Conservation (phyloP, 192 early-diverging fungal genomes). For the Podila epicladia region DNA sequence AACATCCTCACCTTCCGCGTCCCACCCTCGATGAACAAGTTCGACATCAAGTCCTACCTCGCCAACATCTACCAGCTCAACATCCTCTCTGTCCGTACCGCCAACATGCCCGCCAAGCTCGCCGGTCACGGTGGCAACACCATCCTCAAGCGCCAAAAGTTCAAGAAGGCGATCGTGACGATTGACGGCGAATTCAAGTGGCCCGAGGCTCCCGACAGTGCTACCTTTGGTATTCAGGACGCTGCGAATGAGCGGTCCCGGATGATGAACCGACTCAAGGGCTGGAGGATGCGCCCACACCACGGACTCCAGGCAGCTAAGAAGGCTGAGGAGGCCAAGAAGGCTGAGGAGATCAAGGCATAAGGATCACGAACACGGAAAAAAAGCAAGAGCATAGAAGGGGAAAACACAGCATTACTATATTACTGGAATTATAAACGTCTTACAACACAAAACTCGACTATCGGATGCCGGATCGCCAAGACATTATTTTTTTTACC, state of each 20-base stretch:
- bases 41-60: slow-evolving; percentile 91
- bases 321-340: slow-evolving; percentile 41
- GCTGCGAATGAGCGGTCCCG: slow-evolving; percentile 50
- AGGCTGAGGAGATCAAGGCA: slow-evolving; percentile 49
- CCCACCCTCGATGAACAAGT: slow-evolving; percentile 90
- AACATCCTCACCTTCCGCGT: slow-evolving; percentile 94
- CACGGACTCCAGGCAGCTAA: slow-evolving; percentile 52
- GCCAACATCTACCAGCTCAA: slow-evolving; percentile 84
- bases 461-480: background rate
- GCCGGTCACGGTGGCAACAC: slow-evolving; percentile 50
- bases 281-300: slow-evolving; percentile 60
- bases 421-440: background rate
- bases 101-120: slow-evolving; percentile 81
- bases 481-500: no score
- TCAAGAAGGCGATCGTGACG: slow-evolving; percentile 71
- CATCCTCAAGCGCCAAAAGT: slow-evolving; percentile 47
- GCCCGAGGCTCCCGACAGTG: slow-evolving; percentile 55
- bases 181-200: slow-evolving; percentile 60
- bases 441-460: background rate
- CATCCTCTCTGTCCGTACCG: slow-evolving; percentile 88
- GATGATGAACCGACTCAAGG: slow-evolving; percentile 60
- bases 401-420: background rate
- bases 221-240: slow-evolving; percentile 54
- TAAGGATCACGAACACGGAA: slow-evolving; percentile 13
- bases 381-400: background rate